A percentile compares a stretch with the other conserved stretches of the same genome.
phyloP scores from a whole-genome alignment of 2,329 filamentous ascomycete species.

The Colletotrichum sansevieriae region DNA sequence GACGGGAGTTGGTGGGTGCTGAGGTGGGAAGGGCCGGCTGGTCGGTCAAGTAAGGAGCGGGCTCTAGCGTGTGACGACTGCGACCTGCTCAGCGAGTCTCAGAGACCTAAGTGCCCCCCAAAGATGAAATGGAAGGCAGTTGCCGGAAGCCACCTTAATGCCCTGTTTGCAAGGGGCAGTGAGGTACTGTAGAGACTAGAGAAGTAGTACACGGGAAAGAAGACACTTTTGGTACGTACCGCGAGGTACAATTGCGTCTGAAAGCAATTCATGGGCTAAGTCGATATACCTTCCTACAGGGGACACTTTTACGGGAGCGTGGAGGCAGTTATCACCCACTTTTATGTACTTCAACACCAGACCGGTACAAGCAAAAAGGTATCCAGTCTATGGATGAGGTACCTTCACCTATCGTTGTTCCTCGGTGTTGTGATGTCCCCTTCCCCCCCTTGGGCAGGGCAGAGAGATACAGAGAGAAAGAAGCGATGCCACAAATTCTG shows the following conservation, averaged over 20 bases:
- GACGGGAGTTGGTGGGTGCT: no score
- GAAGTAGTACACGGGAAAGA: not conserved
- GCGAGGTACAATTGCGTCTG: not conserved
- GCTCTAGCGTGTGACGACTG: conserved; percentile 36
- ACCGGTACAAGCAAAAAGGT: not conserved
- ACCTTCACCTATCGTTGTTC: no score
- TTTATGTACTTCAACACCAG: conserved; percentile 1
- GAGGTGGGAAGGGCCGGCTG: conserved; percentile 33
- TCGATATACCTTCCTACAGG: not conserved
- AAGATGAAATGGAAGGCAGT: conserved; percentile 13
- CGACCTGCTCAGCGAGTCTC: conserved; percentile 30
- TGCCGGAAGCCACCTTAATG: conserved; percentile 22
- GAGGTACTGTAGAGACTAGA: not conserved
- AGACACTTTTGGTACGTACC: conserved; percentile 10
- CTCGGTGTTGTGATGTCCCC: no score
- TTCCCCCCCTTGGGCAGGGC: not conserved
- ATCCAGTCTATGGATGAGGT: not conserved
- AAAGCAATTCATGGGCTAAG: conserved; percentile 9
- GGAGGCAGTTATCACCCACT: not conserved
- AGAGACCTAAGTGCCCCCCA: conserved; percentile 26
- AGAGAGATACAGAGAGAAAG: not conserved
- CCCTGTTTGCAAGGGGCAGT: conserved; percentile 29
- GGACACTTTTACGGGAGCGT: not conserved
- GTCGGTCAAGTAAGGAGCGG: conserved; percentile 17
- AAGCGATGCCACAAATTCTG: conserved; percentile 29